Conservation (phyloP, 805 yeast species). For the Candida piceae region DNA sequence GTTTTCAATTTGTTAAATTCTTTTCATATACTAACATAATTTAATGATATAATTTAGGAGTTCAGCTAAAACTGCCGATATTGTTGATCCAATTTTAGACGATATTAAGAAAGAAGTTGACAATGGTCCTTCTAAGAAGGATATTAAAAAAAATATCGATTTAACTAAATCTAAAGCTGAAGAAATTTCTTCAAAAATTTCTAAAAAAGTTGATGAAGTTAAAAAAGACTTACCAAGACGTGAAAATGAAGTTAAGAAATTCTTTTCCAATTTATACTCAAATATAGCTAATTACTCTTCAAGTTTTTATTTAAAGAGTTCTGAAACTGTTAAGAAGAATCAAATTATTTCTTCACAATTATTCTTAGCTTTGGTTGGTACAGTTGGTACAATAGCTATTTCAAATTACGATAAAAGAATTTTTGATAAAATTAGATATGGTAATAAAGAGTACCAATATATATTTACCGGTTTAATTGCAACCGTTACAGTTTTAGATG, state of each 20-base stretch:
- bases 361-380: constrained; percentile 16
- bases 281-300: constrained; percentile 9
- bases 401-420: constrained; percentile 12
- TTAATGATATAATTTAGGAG: not conserved
- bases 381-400: constrained; percentile 14
- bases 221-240: constrained; percentile 16
- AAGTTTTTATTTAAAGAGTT: constrained; percentile 8
- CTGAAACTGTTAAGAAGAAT: constrained; percentile 14
- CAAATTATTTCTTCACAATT: constrained; percentile 21
- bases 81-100: constrained; percentile 2
- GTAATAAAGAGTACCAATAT: constrained; percentile 6
- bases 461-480: constrained; percentile 11
- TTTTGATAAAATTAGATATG: constrained; percentile 8
- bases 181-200: constrained; percentile 3
- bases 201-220: constrained; percentile 17
- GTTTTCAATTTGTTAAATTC: no score
- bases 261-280: constrained; percentile 10
- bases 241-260: constrained; percentile 14
- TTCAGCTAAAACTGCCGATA: constrained; percentile 1
- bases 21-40: no score
- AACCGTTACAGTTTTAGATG: constrained; percentile 14
- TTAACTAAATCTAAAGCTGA: constrained; percentile 14
- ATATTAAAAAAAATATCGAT: no score
- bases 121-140: constrained; percentile 11
- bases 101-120: constrained; percentile 10